Evolutionary conservation across 306 rosid genomes (phyloP).

Genomic region (Heteromeles arbutifolia): DNA sequence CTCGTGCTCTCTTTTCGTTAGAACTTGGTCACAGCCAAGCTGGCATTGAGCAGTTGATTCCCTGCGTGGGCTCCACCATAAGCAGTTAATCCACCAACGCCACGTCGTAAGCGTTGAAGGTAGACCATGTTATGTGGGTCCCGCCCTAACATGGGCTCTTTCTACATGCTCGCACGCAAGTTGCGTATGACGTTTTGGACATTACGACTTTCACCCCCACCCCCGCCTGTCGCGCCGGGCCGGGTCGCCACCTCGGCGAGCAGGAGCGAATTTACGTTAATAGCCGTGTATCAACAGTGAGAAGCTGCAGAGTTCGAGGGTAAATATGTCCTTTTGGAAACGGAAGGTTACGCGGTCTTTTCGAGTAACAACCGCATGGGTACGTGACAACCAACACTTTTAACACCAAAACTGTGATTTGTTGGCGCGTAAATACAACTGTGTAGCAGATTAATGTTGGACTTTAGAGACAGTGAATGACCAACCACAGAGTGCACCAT

Average conservation of each 20-base stretch:
- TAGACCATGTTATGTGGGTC: slow-evolving; percentile 40
- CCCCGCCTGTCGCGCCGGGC: slow-evolving; percentile 29
- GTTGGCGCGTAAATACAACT: not conserved
- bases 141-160: slow-evolving; percentile 26
- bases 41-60: slow-evolving; percentile 25
- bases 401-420: not conserved
- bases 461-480: not conserved
- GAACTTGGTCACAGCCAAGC: not conserved
- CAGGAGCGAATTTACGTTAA: not conserved
- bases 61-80: slow-evolving; percentile 33
- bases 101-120: slow-evolving; percentile 41
- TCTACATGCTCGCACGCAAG: slow-evolving; percentile 27
- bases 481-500: not conserved
- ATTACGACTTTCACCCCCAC: not conserved
- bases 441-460: not conserved
- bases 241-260: slow-evolving; percentile 19
- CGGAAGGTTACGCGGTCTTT: slow-evolving; percentile 20
- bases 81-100: slow-evolving; percentile 17
- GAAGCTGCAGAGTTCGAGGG: not conserved
- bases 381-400: not conserved
- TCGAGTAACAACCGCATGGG: not conserved
- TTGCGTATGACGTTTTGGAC: not conserved
- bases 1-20: slow-evolving; percentile 19
- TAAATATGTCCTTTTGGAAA: not conserved
- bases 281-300: not conserved